Percentiles rank a stretch among this genome's conserved stretches.
Conservation (phyloP, 805 yeast species). For the Metschnikowia gelsemii region DNA sequence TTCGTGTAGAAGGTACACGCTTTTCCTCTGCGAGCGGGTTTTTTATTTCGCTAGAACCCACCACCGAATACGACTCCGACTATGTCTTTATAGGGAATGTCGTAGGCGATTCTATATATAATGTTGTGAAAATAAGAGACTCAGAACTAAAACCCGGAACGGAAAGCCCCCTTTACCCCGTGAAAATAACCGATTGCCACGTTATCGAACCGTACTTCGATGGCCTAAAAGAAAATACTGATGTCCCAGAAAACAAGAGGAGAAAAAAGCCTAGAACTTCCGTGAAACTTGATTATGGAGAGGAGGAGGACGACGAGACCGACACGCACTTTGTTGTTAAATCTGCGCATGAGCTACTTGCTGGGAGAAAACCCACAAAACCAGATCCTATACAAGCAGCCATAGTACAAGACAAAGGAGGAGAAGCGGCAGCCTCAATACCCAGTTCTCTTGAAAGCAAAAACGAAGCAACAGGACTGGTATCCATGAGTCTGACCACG, state of each 20-base stretch:
- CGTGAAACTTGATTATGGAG: constrained; percentile 36
- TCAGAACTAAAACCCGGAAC: constrained; percentile 44
- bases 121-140: constrained; percentile 48
- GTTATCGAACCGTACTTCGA: constrained; percentile 51
- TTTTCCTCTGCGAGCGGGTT: constrained; percentile 27
- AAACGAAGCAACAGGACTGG: too few species aligned
- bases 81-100: constrained; percentile 55
- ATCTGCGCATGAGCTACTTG: constrained; percentile 40
- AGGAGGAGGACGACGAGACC: constrained; percentile 41
- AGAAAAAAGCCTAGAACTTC: constrained; percentile 28
- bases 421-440: too few species aligned
- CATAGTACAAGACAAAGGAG: too few species aligned
- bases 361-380: neutral
- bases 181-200: constrained; percentile 38
- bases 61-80: constrained; percentile 45
- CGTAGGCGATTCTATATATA: constrained; percentile 55
- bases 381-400: too few species aligned
- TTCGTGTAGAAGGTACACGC: constrained; percentile 25
- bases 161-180: constrained; percentile 52
- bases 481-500: neutral
- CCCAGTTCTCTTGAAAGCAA: too few species aligned
- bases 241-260: constrained; percentile 5
- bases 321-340: constrained; percentile 36
- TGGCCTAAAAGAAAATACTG: constrained; percentile 28
- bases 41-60: constrained; percentile 43